phyloP scores from a whole-genome alignment of 257 asterid genomes.

The Jaltomata sinuosa region DNA sequence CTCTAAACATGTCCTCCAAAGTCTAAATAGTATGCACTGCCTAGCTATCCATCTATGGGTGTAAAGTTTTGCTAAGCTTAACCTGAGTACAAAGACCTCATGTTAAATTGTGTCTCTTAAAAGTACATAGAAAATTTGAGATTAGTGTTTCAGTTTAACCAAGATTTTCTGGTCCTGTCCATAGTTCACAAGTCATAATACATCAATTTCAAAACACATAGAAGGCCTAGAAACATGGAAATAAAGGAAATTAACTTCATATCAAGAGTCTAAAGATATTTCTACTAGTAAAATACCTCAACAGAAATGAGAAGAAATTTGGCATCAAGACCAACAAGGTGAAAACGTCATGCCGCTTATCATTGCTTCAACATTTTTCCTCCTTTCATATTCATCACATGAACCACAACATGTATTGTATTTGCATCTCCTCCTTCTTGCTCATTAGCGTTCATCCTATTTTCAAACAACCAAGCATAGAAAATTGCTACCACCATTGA shows the following conservation, averaged over 20 bases:
- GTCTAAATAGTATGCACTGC: too few relatives aligned
- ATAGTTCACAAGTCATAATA: background rate
- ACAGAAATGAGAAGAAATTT: slow-evolving; percentile 56
- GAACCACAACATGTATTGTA: too few relatives aligned
- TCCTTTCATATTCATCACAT: slow-evolving; percentile 65
- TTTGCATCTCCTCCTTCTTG: too few relatives aligned
- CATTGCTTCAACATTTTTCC: slow-evolving; percentile 65
- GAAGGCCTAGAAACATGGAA: background rate
- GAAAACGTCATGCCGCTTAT: slow-evolving; percentile 79
- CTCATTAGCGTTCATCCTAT: too few relatives aligned
- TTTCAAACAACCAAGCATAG: too few relatives aligned
- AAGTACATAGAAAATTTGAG: background rate
- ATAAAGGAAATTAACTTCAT: background rate
- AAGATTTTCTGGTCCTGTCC: background rate
- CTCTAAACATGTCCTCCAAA: too few relatives aligned
- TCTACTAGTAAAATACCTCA: slow-evolving; percentile 31
- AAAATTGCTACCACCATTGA: too few relatives aligned
- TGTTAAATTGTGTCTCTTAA: background rate
- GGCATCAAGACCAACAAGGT: slow-evolving; percentile 63
- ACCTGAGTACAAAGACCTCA: too few relatives aligned
- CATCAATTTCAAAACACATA: background rate
- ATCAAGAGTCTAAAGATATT: background rate
- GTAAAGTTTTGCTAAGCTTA: too few relatives aligned
- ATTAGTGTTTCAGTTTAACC: background rate
- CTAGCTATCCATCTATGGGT: too few relatives aligned